These are phyloP conservation scores for Monosporascus ibericus DNA, from an alignment of 2,329 filamentous ascomycete genomes.

Conservation along the genomic window DNA sequence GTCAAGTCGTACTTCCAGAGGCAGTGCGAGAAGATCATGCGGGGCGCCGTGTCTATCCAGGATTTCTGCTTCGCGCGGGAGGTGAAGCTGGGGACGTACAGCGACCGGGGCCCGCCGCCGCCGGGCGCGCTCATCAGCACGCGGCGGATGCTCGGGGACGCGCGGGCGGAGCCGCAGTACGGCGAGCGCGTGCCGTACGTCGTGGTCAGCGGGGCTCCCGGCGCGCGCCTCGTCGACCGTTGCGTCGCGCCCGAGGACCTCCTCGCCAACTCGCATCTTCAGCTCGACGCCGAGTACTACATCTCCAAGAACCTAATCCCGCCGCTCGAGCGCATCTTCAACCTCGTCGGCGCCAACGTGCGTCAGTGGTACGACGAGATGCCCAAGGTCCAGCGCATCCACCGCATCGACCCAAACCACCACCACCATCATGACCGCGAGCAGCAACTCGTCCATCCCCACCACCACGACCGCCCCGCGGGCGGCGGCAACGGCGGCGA, in stretches of 20 bases:
- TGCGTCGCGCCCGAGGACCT: conserved; percentile 84
- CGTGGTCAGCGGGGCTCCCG: conserved; percentile 81
- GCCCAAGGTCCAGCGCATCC: conserved; percentile 79
- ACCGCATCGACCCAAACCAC: conserved; percentile 46
- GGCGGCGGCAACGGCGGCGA: background rate
- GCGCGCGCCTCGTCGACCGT: conserved; percentile 78
- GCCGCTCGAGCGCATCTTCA: conserved; percentile 92
- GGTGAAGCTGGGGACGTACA: conserved; percentile 85
- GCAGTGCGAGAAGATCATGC: conserved; percentile 91
- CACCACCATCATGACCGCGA: background rate
- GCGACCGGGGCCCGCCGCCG: conserved; percentile 70
- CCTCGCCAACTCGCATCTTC: conserved; percentile 67
- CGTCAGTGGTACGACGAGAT: conserved; percentile 92
- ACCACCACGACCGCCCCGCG: too few relatives aligned
- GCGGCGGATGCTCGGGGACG: conserved; percentile 78
- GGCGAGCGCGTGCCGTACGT: conserved; percentile 94
- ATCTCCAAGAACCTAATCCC: conserved; percentile 94
- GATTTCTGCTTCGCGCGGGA: conserved; percentile 96
- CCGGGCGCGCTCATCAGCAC: conserved; percentile 86
- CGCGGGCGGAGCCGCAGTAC: conserved; percentile 84
- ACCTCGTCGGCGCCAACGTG: conserved; percentile 88
- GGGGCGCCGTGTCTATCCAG: conserved; percentile 78
- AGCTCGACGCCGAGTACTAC: conserved; percentile 93
- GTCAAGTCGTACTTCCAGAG: conserved; percentile 86
- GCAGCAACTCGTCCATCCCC: conserved; percentile 18